phyloP scores from a whole-genome alignment of 1,284 basidiomycete genomes.

The Farysia itapuensis region DNA sequence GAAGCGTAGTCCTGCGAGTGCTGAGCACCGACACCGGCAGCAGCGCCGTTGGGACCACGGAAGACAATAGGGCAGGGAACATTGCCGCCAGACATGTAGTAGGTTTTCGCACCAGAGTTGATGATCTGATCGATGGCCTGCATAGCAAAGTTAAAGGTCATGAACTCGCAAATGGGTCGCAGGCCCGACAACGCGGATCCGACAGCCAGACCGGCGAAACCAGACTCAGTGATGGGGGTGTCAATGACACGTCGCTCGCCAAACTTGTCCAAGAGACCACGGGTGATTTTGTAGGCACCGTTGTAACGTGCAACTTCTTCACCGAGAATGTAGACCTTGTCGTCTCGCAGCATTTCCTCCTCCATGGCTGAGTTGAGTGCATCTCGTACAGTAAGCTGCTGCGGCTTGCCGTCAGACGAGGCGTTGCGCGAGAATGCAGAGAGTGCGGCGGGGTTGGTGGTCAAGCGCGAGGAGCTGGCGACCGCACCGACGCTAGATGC shows the following conservation, averaged over 20 bases:
- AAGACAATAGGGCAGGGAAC: slow-evolving; percentile 97
- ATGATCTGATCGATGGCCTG: slow-evolving; percentile 98
- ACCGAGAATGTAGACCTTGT: slow-evolving; percentile 91
- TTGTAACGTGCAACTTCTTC: slow-evolving; percentile 99
- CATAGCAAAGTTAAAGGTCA: slow-evolving; percentile 72
- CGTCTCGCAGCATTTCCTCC: slow-evolving; percentile 97
- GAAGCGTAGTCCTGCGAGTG: slow-evolving; percentile 64
- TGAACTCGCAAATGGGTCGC: slow-evolving; percentile 98
- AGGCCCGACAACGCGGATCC: slow-evolving; percentile 93
- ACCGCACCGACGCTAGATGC: slow-evolving; percentile 6
- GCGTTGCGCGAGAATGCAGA: slow-evolving; percentile 41
- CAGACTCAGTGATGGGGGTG: slow-evolving; percentile 87
- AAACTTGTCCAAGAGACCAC: slow-evolving; percentile 98
- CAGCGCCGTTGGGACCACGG: slow-evolving; percentile 99
- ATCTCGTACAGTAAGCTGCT: slow-evolving; percentile 94
- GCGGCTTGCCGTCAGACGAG: slow-evolving; percentile 40
- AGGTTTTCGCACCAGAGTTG: slow-evolving; percentile 99
- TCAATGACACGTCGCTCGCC: slow-evolving; percentile 98
- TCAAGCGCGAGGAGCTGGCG: slow-evolving; percentile 35
- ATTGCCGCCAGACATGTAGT: slow-evolving; percentile 99
- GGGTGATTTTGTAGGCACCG: slow-evolving; percentile 85
- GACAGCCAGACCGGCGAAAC: slow-evolving; percentile 94
- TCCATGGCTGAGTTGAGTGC: slow-evolving; percentile 98
- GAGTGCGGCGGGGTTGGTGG: slow-evolving; percentile 33
- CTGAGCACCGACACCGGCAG: slow-evolving; percentile 87